Base-by-base conservation (phyloP, 768 basidiomycete species). In the Pholiota molesta region DNA sequence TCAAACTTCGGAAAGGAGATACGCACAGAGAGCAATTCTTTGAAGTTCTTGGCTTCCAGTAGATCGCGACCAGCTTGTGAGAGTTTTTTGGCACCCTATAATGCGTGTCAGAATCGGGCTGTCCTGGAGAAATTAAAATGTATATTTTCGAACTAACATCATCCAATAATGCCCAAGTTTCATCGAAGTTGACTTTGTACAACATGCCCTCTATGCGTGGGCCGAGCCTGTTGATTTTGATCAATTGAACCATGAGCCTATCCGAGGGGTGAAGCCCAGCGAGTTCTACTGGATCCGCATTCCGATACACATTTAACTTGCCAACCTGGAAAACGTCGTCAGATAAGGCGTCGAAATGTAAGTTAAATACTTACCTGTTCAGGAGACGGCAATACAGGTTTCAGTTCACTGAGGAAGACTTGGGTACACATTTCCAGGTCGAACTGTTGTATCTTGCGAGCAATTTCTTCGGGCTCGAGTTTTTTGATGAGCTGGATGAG, bases 121-220 rank as follows among this genome's bases (percentile, higher is more conserved):
- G 21, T 54, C 35, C 13, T 35, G 8, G 11, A 0, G 14, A 17
- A 23, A 49, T n/a, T n/a, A 31, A 14, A 52, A 44, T 58, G 13
- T 35, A 44, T 5, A 26, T 39, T 21, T 28, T 13, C 19, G 67
- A 9, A 23, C 83, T 63, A 57, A 92, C 94, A 66, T 94, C 92
- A 61, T 96, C 91, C 55, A 95, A 80, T 49, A 98, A 77, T 9
- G 83, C 71, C 85, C 90, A 89, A 29, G 87, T 88, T 70, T 98
- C 96, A 8, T 94, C 91, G 70, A 97, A 99, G 45, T 86, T 86
- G 61, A 87, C 86, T 69, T 90, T 90, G 72, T 95, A 98, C 35
- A 97, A 80, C 97, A 99, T 98, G n/a, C 94, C 90, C 69, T 97
- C 88, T 62, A 99, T 89, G 10, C 97, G 87, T 51, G 94, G 91